Percentiles rank a stretch among this genome's conserved stretches.
Conservation (phyloP, 495 filamentous ascomycete genomes). For the Lepidopterella palustris region DNA sequence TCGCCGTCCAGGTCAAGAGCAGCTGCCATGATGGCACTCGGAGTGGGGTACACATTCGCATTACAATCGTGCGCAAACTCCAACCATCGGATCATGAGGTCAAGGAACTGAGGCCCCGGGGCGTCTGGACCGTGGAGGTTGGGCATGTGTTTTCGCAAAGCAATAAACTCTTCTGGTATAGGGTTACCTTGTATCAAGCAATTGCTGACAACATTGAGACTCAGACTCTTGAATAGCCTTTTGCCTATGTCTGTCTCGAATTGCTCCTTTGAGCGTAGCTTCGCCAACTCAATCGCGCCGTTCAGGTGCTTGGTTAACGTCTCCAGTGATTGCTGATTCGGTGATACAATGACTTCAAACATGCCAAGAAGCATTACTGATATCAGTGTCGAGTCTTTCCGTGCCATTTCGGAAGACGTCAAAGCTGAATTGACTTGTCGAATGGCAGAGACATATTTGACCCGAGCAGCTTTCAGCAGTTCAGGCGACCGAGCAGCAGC, state of each 20-base stretch:
- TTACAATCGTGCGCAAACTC: not conserved
- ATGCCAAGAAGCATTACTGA: slow-evolving; percentile 15
- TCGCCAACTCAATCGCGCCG: slow-evolving; percentile 14
- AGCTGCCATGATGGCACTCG: slow-evolving; percentile 2
- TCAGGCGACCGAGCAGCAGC: not conserved
- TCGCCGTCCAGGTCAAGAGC: not conserved
- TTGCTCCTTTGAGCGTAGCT: not conserved
- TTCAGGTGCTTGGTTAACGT: slow-evolving; percentile 19
- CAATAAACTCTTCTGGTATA: slow-evolving; percentile 2
- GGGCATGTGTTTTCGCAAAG: not conserved
- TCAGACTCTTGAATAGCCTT: not conserved
- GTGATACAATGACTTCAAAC: slow-evolving; percentile 14
- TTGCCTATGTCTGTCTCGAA: not conserved
- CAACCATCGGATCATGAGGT: not conserved
- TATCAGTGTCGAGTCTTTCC: slow-evolving; percentile 13
- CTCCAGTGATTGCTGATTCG: not conserved
- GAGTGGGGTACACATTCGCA: not conserved
- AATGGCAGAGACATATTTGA: slow-evolving; percentile 13
- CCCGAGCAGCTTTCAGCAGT: not conserved
- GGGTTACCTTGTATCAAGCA: slow-evolving; percentile 8
- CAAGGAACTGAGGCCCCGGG: not conserved
- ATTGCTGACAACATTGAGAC: slow-evolving; percentile 8
- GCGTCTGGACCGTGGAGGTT: not conserved
- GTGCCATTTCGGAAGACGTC: not conserved
- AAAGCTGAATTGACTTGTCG: slow-evolving; percentile 9